These are phyloP conservation scores for Kodamaea suecica DNA, from an alignment of 1,139 yeast species.

Conservation along the genomic window DNA sequence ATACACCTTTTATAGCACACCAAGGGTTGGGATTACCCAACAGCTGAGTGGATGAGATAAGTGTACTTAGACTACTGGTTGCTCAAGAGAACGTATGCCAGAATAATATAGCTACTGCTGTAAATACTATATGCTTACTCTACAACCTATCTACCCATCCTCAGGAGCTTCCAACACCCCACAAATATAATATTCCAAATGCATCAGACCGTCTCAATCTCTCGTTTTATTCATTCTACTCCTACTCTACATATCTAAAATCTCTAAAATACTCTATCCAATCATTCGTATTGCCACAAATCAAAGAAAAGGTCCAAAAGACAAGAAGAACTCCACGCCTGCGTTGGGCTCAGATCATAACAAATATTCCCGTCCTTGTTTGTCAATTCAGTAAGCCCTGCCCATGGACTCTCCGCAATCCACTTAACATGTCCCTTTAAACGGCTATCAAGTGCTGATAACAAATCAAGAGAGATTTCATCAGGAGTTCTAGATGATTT, in stretches of 20 bases:
- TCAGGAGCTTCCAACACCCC: background rate
- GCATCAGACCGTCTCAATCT: too few relatives aligned
- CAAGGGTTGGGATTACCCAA: too few relatives aligned
- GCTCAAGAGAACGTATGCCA: too few relatives aligned
- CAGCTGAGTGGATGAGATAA: too few relatives aligned
- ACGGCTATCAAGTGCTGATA: constrained; percentile 48
- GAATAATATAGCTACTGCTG: too few relatives aligned
- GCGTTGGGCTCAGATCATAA: constrained; percentile 87
- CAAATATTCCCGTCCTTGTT: constrained; percentile 83
- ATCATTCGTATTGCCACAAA: constrained; percentile 9
- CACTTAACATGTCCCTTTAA: constrained; percentile 64
- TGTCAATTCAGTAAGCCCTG: constrained; percentile 89
- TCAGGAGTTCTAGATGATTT: constrained; percentile 11
- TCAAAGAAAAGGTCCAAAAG: constrained; percentile 77
- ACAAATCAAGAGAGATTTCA: constrained; percentile 31
- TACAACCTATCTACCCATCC: too few relatives aligned
- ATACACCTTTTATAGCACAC: too few relatives aligned
- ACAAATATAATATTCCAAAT: background rate
- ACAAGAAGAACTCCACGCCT: constrained; percentile 94
- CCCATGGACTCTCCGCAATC: constrained; percentile 80
- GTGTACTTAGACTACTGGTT: too few relatives aligned
- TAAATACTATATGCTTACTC: too few relatives aligned
- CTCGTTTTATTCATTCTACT: background rate
- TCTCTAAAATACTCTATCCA: background rate
- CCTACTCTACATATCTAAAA: background rate